Evolutionary conservation across 2,329 filamentous ascomycete genomes (phyloP).

Genomic region (Tolypocladium ophioglossoides): DNA sequence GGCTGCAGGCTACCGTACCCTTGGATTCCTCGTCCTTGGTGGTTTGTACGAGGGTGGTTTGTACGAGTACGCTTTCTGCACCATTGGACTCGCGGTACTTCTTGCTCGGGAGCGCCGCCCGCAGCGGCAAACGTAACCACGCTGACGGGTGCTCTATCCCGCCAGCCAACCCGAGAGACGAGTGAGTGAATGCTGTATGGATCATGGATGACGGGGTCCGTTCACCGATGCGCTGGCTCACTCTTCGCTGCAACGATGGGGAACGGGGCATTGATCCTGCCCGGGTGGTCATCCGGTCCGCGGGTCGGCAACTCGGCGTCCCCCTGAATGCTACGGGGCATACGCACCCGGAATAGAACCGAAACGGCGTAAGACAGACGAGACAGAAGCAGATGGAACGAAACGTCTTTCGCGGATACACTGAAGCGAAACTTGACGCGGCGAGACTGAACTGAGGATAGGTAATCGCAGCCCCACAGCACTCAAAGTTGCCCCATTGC

Average conservation of each 20-base stretch:
- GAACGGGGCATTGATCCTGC: not conserved
- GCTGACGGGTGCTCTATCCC: not conserved
- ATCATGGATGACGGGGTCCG: not conserved
- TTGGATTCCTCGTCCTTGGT: not conserved
- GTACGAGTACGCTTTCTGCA: not conserved
- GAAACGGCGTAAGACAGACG: not conserved
- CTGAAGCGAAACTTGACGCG: too few species aligned
- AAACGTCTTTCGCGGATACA: too few species aligned
- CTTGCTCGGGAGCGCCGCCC: not conserved
- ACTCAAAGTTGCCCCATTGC: not conserved
- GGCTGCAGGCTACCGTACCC: not conserved
- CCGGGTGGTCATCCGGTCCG: not conserved
- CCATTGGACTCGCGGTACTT: not conserved
- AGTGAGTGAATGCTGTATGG: not conserved
- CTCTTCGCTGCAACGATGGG: not conserved
- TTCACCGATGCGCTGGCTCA: too few species aligned
- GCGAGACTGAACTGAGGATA: not conserved
- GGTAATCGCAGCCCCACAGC: too few species aligned
- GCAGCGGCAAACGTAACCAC: not conserved
- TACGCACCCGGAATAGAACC: too few species aligned
- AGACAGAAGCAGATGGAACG: not conserved
- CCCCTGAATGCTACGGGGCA: not conserved
- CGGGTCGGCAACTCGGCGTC: not conserved
- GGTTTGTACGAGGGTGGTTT: too few species aligned
- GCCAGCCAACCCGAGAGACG: not conserved